Conservation (phyloP, 495 filamentous ascomycete species). For the Aspergillus conjunctus region DNA sequence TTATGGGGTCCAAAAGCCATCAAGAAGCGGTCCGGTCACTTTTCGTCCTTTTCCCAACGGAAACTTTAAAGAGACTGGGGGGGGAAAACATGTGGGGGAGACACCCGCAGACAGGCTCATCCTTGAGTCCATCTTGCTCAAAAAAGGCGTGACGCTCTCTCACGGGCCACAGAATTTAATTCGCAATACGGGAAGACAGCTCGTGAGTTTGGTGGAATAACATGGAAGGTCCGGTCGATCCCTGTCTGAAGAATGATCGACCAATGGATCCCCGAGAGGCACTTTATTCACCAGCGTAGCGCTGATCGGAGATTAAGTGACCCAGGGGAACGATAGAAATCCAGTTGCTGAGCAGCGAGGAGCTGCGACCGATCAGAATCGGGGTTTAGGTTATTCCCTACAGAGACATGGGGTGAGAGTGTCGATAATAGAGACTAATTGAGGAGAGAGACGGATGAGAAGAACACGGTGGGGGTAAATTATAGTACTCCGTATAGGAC, state of each 20-base stretch:
- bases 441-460: not conserved
- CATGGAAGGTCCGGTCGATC: not conserved
- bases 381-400: not conserved
- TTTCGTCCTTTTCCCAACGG: not conserved
- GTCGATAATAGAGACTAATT: no score
- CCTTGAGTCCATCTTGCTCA: not conserved
- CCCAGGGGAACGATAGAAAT: not conserved
- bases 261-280: not conserved
- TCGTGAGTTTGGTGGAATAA: not conserved
- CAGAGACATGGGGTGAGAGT: not conserved
- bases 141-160: not conserved
- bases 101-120: not conserved
- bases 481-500: not conserved
- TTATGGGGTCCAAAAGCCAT: not conserved
- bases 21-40: not conserved
- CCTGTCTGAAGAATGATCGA: slow-evolving; percentile 6
- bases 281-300: slow-evolving; percentile 5
- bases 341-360: not conserved
- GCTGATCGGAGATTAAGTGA: slow-evolving; percentile 17
- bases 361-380: slow-evolving; percentile 4
- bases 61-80: not conserved
- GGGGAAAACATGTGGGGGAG: not conserved
- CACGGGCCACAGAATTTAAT: not conserved
- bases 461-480: not conserved
- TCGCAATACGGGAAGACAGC: not conserved